Conservation (phyloP, 2,329 filamentous ascomycete species). For the Paecilomyces niveus region DNA sequence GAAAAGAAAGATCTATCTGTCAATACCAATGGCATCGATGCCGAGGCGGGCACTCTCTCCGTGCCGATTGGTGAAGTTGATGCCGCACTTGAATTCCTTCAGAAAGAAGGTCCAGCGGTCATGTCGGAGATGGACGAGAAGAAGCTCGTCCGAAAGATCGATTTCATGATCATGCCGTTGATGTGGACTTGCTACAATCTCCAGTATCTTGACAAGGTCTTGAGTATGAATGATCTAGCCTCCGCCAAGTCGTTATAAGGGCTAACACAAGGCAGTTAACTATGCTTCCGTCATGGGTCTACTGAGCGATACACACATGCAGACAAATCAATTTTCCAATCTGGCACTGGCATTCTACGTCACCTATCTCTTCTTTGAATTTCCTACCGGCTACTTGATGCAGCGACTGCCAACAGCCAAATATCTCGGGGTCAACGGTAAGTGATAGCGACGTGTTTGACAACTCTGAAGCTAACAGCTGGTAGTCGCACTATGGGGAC, state of each 20-base stretch:
- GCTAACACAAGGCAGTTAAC: slow-evolving; percentile 28
- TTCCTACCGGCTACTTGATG: slow-evolving; percentile 52
- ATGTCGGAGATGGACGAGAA: slow-evolving; percentile 23
- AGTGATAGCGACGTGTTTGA: neutral
- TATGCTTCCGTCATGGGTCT: slow-evolving; percentile 56
- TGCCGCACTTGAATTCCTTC: slow-evolving; percentile 30
- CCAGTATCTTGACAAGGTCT: slow-evolving; percentile 55
- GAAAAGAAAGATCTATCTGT: neutral
- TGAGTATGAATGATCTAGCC: slow-evolving; percentile 23
- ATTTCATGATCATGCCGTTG: slow-evolving; percentile 43
- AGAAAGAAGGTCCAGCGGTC: slow-evolving; percentile 16
- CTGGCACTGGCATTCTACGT: slow-evolving; percentile 55
- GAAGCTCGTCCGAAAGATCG: slow-evolving; percentile 27
- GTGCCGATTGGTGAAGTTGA: slow-evolving; percentile 21
- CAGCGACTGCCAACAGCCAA: slow-evolving; percentile 49
- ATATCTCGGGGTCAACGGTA: slow-evolving; percentile 41
- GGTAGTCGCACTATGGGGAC: slow-evolving; percentile 36
- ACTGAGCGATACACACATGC: slow-evolving; percentile 45
- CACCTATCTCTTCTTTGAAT: slow-evolving; percentile 49
- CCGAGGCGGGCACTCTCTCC: slow-evolving; percentile 11
- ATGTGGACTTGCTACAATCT: slow-evolving; percentile 51
- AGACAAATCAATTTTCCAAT: slow-evolving; percentile 54
- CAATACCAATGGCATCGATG: slow-evolving; percentile 1
- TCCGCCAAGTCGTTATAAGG: neutral
- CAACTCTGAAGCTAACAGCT: slow-evolving; percentile 21